Base-by-base conservation (phyloP, 805 yeast genomes). In the Myxozyma mucilagina region DNA sequence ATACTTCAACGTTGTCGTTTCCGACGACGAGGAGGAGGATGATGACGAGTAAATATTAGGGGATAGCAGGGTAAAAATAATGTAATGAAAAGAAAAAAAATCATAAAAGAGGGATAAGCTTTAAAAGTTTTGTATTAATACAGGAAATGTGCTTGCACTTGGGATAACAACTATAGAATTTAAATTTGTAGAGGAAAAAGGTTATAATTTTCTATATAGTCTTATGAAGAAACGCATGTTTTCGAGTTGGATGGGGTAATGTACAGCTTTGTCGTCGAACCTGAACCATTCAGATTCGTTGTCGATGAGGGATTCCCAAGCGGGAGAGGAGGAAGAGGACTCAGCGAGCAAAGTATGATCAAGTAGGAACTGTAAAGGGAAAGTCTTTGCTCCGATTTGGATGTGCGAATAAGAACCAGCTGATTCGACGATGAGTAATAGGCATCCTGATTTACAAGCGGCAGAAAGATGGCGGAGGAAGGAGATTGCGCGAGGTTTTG, bases 1-100 rank as follows among this genome's bases (percentile, higher is more conserved):
- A 82, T 93, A 93, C 97, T 94, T 90, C 97, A 90, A 96, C 81
- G 94, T 93, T 80, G 91, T 93, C 75, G 93, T 89, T 74, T 96
- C 92, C 76, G 97, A 92, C 76, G 90, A 85, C 74, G 97, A 89
- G 79, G 96, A 88, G 73, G 97, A 90, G 76, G 97, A 91, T 79
- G 90, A 90, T 81, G 75, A 74, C 61, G 75, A 60, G 56, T 57
- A 56, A 49, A 24, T 39, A 35, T 5, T 38, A 14, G 39, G 45
- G 20, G 45, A 3, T 9, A 41, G 24, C n/a, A 10, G 36, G 50
- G n/a, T 14, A 54, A 35, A 9, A 32, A 56, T 14, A 44, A 47
- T 32, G n/a, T 24, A 31, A 32, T 35, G 42, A 47, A 41, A 20
- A 7, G 16, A 44, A 41, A 31, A 49, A 56, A 59, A 47, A 45